Base-by-base conservation (phyloP, 495 filamentous ascomycete genomes). In the Penicillium subrubescens region DNA sequence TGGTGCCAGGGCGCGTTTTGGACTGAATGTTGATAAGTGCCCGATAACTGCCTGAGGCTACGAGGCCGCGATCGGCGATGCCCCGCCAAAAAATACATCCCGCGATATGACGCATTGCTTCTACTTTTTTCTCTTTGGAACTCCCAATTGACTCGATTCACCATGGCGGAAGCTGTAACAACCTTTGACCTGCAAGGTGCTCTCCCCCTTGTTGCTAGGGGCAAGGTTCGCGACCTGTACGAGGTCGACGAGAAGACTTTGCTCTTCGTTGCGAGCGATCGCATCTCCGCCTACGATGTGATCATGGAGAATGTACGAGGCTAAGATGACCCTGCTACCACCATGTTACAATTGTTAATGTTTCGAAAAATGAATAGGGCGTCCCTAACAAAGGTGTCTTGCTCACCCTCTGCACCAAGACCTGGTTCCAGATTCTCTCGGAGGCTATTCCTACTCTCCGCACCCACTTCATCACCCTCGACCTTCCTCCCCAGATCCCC, bases 251-350 rank as follows among this genome's bases (percentile, higher is more conserved):
- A 88, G 25, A 79, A 87, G 59, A 91, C 89, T 2, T 84, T 97
- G 8, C 89, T 97, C 44, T 96, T 99, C 76, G 88, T 96, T 44
- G 89, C 95, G 19, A 90, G 89, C 23, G 94, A 99, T 76, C 90
- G 94, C 65, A 96, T 97, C 79, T 96, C 92, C 59, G 94, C 94
- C 57, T 97, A 91, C 81, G 94, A 97, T 84, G 91, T 97, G 67
- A 86, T 97, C 67, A 89, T 97, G 87, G 81, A 83, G 71, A 97
- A 96, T 84, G 89, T 90, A 79, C 59, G 69, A 17, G 25, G 19
- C 56, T 27, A 31, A 53, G 25, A 21, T 60, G 44, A 56, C 41
- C 35, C 55, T 39, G 34, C 54, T 62, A 33, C 23, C 53, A 54
- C n/a, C 8, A 19, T 41, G 35, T 17, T 56, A 1, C 53, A 34